Conservation (phyloP, 108 stramenopile species). For the Conticribra weissflogii region DNA sequence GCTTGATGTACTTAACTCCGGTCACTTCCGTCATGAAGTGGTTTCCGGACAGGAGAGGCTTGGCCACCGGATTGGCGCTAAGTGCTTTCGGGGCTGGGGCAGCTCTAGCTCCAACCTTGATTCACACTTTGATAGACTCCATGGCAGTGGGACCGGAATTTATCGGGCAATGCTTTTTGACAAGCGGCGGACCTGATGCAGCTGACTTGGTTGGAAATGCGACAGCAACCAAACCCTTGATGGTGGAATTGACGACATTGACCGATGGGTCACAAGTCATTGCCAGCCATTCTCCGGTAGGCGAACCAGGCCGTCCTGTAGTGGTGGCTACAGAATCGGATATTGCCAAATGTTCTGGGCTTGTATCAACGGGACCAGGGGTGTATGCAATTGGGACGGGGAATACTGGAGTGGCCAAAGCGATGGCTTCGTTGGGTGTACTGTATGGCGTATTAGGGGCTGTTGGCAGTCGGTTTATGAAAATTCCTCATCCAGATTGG, state of each 20-base stretch:
- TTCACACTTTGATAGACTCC: constrained; percentile 59
- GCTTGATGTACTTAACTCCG: constrained; percentile 81
- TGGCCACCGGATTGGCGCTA: constrained; percentile 81
- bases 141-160: constrained; percentile 67
- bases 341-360: constrained; percentile 29
- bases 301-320: constrained; percentile 54
- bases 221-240: not conserved
- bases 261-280: constrained; percentile 61
- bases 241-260: constrained; percentile 56
- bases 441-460: constrained; percentile 56
- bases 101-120: constrained; percentile 77
- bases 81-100: constrained; percentile 89
- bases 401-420: constrained; percentile 61
- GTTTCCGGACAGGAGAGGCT: constrained; percentile 85
- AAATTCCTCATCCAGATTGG: constrained; percentile 62
- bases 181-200: constrained; percentile 11
- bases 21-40: constrained; percentile 80
- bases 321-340: constrained; percentile 62
- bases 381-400: constrained; percentile 67
- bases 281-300: constrained; percentile 30
- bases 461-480: constrained; percentile 51
- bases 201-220: not conserved
- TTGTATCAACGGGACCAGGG: constrained; percentile 41
- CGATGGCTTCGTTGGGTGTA: constrained; percentile 51
- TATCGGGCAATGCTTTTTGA: constrained; percentile 38